Percentiles rank a stretch among this genome's conserved stretches.
phyloP scores from a whole-genome alignment of 2,329 filamentous ascomycete species.

The Fusarium temperatum region DNA sequence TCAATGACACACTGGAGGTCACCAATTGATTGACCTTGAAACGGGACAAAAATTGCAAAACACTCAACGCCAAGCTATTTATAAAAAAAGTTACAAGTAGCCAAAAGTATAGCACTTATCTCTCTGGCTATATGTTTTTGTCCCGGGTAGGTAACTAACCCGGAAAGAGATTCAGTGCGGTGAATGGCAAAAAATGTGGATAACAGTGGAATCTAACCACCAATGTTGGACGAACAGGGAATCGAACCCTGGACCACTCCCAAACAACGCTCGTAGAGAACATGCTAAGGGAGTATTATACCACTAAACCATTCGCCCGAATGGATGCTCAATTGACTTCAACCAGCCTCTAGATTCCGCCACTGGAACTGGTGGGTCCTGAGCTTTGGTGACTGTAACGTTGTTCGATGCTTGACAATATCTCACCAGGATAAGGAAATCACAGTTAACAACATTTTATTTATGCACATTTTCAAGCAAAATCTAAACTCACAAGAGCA shows the following conservation, averaged over 20 bases:
- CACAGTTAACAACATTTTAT: neutral
- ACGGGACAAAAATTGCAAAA: accelerated
- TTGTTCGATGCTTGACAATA: neutral
- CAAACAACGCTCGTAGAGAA: neutral
- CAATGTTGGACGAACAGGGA: conserved; percentile 29
- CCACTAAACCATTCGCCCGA: conserved; percentile 37
- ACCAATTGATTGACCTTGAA: no score
- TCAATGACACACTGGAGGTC: neutral
- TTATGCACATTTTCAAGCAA: accelerated
- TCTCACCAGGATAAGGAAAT: no score
- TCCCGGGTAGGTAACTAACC: neutral
- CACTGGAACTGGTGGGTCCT: accelerated
- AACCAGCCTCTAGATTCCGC: accelerated
- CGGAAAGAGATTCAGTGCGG: neutral
- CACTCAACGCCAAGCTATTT: accelerated
- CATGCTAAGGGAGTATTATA: conserved; percentile 37
- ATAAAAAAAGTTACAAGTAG: neutral
- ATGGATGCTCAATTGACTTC: neutral
- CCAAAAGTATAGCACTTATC: accelerated
- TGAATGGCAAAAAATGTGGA: conserved; percentile 11
- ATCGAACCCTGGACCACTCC: conserved; percentile 38
- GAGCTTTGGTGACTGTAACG: no score
- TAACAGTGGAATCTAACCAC: conserved; percentile 25
- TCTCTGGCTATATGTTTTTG: accelerated
- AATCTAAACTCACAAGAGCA: accelerated